Conservation (phyloP, 2,329 filamentous ascomycete species). For the Phialophora tarda region DNA sequence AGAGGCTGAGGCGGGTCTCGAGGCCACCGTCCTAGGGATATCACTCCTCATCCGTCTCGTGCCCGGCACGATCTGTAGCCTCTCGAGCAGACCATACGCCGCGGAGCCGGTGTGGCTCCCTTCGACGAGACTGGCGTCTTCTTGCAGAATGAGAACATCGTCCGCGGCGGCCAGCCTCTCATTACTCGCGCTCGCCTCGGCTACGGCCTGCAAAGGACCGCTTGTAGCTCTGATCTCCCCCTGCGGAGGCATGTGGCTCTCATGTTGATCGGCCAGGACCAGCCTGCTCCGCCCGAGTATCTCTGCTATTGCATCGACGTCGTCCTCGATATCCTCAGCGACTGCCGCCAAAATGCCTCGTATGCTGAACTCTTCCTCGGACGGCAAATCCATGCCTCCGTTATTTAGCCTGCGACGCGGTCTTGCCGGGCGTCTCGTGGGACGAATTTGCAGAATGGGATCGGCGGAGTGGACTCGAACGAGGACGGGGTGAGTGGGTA, state of each 20-base stretch:
- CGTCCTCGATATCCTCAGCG: slow-evolving; percentile 63
- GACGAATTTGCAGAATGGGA: slow-evolving; percentile 42
- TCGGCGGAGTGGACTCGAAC: slow-evolving; percentile 51
- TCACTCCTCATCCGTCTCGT: slow-evolving; percentile 23
- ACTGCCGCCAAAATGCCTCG: slow-evolving; percentile 62
- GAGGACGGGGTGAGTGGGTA: slow-evolving; percentile 51
- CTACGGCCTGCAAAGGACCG: slow-evolving; percentile 48
- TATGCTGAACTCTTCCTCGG: slow-evolving; percentile 61
- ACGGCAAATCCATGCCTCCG: slow-evolving; percentile 46
- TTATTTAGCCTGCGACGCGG: slow-evolving; percentile 43
- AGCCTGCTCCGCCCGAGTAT: slow-evolving; percentile 66
- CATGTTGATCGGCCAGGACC: slow-evolving; percentile 67
- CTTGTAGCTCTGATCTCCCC: slow-evolving; percentile 58
- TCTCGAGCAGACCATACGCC: slow-evolving; percentile 49
- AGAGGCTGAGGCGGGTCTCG: slow-evolving; percentile 19
- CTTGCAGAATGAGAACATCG: slow-evolving; percentile 47
- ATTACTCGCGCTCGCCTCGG: slow-evolving; percentile 50
- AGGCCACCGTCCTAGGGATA: background rate
- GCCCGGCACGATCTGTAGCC: slow-evolving; percentile 36
- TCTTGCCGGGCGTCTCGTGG: slow-evolving; percentile 45
- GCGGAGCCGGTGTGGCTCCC: slow-evolving; percentile 46
- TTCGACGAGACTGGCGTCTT: slow-evolving; percentile 48
- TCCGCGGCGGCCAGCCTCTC: slow-evolving; percentile 46
- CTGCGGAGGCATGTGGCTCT: slow-evolving; percentile 65
- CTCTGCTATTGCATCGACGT: slow-evolving; percentile 67